Evolutionary conservation across 495 filamentous ascomycete genomes (phyloP).

Genomic region (Annulohypoxylon maeteangense): DNA sequence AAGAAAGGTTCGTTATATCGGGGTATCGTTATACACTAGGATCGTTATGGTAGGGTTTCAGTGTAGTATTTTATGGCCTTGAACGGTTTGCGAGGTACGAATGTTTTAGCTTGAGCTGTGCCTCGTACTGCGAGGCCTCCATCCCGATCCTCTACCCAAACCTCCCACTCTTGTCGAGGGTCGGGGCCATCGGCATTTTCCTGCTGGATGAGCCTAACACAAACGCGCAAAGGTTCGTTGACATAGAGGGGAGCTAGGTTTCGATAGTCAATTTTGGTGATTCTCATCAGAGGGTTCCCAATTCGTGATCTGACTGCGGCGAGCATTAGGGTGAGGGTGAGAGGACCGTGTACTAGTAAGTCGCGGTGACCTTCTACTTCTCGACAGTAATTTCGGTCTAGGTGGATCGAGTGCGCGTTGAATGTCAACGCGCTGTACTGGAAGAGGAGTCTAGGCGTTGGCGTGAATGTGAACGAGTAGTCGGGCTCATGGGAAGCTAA

Average conservation of each 20-base stretch:
- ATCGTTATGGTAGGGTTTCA: too few relatives aligned
- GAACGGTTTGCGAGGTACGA: too few relatives aligned
- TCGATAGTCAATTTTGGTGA: conserved; percentile 71
- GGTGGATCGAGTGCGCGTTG: conserved; percentile 87
- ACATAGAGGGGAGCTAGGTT: conserved; percentile 87
- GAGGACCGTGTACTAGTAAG: conserved; percentile 85
- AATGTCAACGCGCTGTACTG: conserved; percentile 86
- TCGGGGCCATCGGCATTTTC: not conserved
- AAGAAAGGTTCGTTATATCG: too few relatives aligned
- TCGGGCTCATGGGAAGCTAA: conserved; percentile 54
- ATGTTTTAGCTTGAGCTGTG: conserved; percentile 31
- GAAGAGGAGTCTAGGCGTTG: conserved; percentile 75
- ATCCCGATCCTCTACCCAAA: conserved; percentile 73
- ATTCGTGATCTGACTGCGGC: conserved; percentile 67
- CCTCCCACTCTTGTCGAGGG: conserved; percentile 56
- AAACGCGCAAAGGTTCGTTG: conserved; percentile 70
- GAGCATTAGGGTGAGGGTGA: conserved; percentile 80
- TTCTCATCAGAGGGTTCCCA: conserved; percentile 4
- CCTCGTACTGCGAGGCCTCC: conserved; percentile 73
- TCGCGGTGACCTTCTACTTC: conserved; percentile 77
- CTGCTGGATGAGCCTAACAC: conserved; percentile 46
- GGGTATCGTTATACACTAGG: too few relatives aligned
- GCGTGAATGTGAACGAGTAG: conserved; percentile 69
- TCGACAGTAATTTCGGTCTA: conserved; percentile 76
- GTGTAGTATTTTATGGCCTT: too few relatives aligned